Conservation (phyloP, 495 filamentous ascomycete species). For the Collariella sp. region DNA sequence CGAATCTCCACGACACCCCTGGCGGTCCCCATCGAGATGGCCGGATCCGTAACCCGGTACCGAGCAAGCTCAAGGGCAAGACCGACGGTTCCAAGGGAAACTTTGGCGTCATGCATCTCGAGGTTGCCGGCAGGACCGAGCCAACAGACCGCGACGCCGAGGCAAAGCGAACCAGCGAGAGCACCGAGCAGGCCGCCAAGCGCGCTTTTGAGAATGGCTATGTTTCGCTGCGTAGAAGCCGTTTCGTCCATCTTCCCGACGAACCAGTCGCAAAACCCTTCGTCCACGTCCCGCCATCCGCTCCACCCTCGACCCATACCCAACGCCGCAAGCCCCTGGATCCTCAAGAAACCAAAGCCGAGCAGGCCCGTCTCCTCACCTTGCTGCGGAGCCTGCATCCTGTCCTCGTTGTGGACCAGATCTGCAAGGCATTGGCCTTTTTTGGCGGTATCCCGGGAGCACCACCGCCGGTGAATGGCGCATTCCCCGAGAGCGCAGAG, state of each 20-base stretch:
- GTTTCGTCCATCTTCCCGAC: conserved; percentile 29
- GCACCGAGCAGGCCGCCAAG: conserved; percentile 44
- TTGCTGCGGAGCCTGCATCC: conserved; percentile 45
- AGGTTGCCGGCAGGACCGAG: conserved; percentile 36
- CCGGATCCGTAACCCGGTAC: conserved; percentile 48
- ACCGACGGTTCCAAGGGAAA: conserved; percentile 50
- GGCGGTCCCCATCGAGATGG: conserved; percentile 35
- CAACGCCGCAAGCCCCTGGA: conserved; percentile 27
- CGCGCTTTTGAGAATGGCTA: conserved; percentile 44
- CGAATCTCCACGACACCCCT: conserved; percentile 18
- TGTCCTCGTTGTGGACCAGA: conserved; percentile 45
- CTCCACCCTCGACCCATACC: not conserved
- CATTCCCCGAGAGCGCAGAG: conserved; percentile 46
- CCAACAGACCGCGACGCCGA: conserved; percentile 41
- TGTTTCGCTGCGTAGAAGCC: conserved; percentile 40
- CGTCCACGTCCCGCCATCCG: conserved; percentile 4
- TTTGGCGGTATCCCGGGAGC: conserved; percentile 51
- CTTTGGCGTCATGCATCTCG: conserved; percentile 52
- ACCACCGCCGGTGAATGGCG: conserved; percentile 42
- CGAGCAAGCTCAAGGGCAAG: conserved; percentile 49
- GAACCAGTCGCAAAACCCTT: conserved; percentile 20
- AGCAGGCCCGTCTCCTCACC: conserved; percentile 48
- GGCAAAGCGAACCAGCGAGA: conserved; percentile 49
- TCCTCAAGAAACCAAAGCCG: conserved; percentile 43
- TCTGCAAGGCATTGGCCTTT: conserved; percentile 50